Conservation (phyloP, 768 basidiomycete species). For the Rhodosporidiobolus odoratus region DNA sequence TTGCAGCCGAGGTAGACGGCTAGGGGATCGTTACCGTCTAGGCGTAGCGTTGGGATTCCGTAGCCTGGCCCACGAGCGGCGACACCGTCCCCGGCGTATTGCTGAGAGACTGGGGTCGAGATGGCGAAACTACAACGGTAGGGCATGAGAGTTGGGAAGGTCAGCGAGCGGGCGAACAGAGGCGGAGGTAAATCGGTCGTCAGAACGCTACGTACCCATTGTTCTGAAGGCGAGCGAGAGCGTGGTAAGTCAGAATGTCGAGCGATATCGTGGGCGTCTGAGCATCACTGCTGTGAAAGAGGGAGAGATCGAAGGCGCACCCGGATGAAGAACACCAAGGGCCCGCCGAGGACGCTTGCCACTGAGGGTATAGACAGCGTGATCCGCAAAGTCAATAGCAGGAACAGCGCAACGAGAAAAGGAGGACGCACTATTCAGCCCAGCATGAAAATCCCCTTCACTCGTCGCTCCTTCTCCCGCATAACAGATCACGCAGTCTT, state of each 20-base stretch:
- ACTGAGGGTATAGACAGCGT: too few relatives aligned
- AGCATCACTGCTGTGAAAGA: conserved; percentile 64
- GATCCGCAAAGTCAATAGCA: too few relatives aligned
- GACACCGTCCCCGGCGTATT: conserved; percentile 88
- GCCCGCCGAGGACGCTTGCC: conserved; percentile 49
- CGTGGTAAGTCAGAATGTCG: too few relatives aligned
- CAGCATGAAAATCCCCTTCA: conserved; percentile 94
- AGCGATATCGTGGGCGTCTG: too few relatives aligned
- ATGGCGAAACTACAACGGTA: conserved; percentile 64
- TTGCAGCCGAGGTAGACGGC: conserved; percentile 71
- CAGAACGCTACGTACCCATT: conserved; percentile 31
- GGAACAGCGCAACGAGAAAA: conserved; percentile 52
- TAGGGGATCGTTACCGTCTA: conserved; percentile 82
- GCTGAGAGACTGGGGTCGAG: conserved; percentile 81
- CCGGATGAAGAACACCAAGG: conserved; percentile 36
- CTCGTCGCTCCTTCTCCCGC: conserved; percentile 90
- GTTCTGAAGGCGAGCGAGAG: conserved; percentile 7
- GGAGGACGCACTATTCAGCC: conserved; percentile 56
- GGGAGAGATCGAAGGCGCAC: conserved; percentile 19
- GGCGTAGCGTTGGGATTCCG: conserved; percentile 82
- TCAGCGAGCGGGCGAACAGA: not conserved
- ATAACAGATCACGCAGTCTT: conserved; percentile 76
- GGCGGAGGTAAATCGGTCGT: too few relatives aligned
- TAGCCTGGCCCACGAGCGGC: conserved; percentile 86
- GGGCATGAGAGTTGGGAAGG: conserved; percentile 31